phyloP scores from a whole-genome alignment of 805 yeast species.

The Brettanomyces bruxellensis region DNA sequence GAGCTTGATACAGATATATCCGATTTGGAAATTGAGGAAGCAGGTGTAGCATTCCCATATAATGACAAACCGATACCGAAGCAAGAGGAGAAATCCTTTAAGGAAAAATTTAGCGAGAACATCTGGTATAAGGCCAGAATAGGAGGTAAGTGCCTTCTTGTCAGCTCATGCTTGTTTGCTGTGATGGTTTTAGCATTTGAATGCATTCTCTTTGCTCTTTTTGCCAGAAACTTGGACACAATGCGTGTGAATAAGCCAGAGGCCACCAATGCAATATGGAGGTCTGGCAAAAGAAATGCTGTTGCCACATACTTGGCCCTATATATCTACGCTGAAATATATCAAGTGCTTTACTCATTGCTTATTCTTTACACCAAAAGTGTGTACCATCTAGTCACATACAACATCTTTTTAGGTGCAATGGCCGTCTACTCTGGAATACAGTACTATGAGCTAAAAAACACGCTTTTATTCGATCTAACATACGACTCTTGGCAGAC shows the following conservation, averaged over 20 bases:
- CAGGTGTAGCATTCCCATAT: background rate
- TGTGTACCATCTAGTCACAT: slow-evolving; percentile 27
- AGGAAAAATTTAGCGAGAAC: slow-evolving; percentile 3
- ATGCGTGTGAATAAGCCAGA: slow-evolving; percentile 3
- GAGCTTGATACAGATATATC: background rate
- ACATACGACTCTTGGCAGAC: slow-evolving; percentile 18
- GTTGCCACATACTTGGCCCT: slow-evolving; percentile 31
- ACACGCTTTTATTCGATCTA: slow-evolving; percentile 14
- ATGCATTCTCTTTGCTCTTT: slow-evolving; percentile 30
- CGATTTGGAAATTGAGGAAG: background rate
- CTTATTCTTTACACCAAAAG: slow-evolving; percentile 29
- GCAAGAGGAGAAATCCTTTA: background rate
- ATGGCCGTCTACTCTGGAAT: slow-evolving; percentile 38
- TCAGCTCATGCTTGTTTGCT: slow-evolving; percentile 27
- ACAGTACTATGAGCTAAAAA: slow-evolving; percentile 29
- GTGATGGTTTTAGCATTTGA: slow-evolving; percentile 28
- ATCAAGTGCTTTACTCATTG: slow-evolving; percentile 21
- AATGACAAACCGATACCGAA: background rate
- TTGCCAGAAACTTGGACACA: slow-evolving; percentile 24
- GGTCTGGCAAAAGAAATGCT: slow-evolving; percentile 11
- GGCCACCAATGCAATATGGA: slow-evolving; percentile 16
- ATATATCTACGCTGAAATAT: slow-evolving; percentile 34
- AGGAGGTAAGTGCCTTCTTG: slow-evolving; percentile 18
- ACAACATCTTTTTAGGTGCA: slow-evolving; percentile 25
- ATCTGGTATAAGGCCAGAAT: slow-evolving; percentile 9